phyloP scores from a whole-genome alignment of 345 rosid genomes.

The Salix koriyanagi region DNA sequence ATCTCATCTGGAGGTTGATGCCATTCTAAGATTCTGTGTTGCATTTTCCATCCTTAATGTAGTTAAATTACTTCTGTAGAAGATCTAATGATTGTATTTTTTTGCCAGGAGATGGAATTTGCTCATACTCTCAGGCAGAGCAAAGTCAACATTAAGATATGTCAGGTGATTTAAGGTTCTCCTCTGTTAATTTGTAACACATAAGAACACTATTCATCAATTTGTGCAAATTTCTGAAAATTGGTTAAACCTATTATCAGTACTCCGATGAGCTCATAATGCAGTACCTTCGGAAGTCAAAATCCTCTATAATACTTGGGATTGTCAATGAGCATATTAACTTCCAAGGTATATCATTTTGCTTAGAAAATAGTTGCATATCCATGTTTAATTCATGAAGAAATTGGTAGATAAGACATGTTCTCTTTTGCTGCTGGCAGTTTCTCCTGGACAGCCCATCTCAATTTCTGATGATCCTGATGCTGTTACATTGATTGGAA shows the following conservation, averaged over 20 bases:
- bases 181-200: not conserved
- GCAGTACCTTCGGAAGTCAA: constrained; percentile 77
- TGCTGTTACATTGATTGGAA: constrained; percentile 66
- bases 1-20: constrained; percentile 84
- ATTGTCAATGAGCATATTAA: constrained; percentile 81
- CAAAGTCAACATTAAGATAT: constrained; percentile 86
- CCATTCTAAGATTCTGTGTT: not conserved
- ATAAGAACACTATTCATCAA: not conserved
- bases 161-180: constrained; percentile 52
- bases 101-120: constrained; percentile 87
- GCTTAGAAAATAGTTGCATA: constrained; percentile 7
- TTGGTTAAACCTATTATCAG: constrained; percentile 41
- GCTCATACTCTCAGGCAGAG: constrained; percentile 81
- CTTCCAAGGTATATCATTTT: constrained; percentile 60
- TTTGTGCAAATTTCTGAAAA: constrained; percentile 13
- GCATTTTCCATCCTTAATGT: not conserved
- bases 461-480: constrained; percentile 82
- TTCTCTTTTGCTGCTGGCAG: constrained; percentile 45
- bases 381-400: not conserved
- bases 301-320: constrained; percentile 80
- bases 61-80: not conserved
- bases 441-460: constrained; percentile 81
- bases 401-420: not conserved
- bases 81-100: constrained; percentile 1
- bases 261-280: constrained; percentile 88